Conservation (phyloP, 495 filamentous ascomycete genomes). For the Penicillium alfredii region DNA sequence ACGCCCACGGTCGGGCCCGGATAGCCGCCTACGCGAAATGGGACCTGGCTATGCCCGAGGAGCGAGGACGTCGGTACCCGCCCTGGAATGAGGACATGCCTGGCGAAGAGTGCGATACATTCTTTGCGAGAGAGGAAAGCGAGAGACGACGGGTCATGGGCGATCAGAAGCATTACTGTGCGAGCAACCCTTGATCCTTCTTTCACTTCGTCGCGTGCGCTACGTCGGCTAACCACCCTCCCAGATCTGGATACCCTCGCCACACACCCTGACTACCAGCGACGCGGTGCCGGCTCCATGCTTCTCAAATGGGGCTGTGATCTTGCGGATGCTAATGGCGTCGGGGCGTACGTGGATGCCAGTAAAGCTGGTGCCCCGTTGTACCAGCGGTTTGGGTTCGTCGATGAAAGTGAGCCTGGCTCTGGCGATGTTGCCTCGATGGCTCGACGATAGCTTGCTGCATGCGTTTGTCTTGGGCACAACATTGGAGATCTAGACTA, state of each 20-base stretch:
- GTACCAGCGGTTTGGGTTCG: slow-evolving; percentile 30
- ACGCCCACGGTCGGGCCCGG: slow-evolving; percentile 13
- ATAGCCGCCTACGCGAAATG: slow-evolving; percentile 27
- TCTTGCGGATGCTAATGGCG: slow-evolving; percentile 30
- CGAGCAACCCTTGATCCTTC: neutral
- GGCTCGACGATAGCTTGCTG: slow-evolving; percentile 8
- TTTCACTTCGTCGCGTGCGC: too few species aligned
- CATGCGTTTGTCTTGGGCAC: too few species aligned
- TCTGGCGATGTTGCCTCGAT: slow-evolving; percentile 10
- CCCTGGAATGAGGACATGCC: slow-evolving; percentile 22
- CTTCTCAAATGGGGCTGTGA: slow-evolving; percentile 47
- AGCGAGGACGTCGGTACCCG: slow-evolving; percentile 23
- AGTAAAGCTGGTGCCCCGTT: slow-evolving; percentile 23
- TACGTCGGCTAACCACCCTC: slow-evolving; percentile 1
- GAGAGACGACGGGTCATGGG: slow-evolving; percentile 20
- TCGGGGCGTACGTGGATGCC: slow-evolving; percentile 28
- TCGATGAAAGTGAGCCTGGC: slow-evolving; percentile 17
- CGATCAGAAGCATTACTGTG: slow-evolving; percentile 24
- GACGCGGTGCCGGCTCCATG: slow-evolving; percentile 44
- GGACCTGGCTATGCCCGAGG: slow-evolving; percentile 16
- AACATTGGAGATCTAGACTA: too few species aligned
- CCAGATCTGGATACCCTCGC: slow-evolving; percentile 47
- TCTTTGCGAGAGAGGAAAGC: slow-evolving; percentile 13
- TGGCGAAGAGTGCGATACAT: slow-evolving; percentile 10
- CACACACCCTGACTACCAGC: slow-evolving; percentile 43